Evolutionary conservation across 2,329 filamentous ascomycete genomes (phyloP).

Genomic region (Talaromyces islandicus): DNA sequence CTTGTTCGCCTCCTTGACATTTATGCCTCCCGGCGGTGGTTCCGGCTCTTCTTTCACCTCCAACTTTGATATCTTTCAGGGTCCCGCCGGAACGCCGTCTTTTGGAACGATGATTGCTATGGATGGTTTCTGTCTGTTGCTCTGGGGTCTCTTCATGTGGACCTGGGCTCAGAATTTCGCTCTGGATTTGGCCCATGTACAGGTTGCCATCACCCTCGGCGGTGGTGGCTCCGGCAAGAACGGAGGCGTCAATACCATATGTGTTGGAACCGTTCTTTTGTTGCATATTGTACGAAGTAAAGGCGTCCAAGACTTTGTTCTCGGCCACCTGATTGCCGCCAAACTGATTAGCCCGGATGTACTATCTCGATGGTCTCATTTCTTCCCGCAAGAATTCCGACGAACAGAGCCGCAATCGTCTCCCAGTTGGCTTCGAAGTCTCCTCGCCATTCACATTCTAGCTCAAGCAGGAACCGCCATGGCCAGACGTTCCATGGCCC

Average conservation of each 20-base stretch:
- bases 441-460: conserved; percentile 45
- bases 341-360: conserved; percentile 39
- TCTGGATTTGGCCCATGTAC: conserved; percentile 83
- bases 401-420: conserved; percentile 36
- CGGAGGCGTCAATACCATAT: conserved; percentile 40
- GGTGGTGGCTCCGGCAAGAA: conserved; percentile 58
- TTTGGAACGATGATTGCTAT: conserved; percentile 77
- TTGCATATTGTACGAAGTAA: conserved; percentile 41
- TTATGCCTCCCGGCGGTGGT: conserved; percentile 75
- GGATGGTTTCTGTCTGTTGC: conserved; percentile 72
- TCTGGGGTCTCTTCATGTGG: conserved; percentile 80
- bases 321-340: conserved; percentile 38
- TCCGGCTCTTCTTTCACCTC: conserved; percentile 65
- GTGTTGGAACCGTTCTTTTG: conserved; percentile 40
- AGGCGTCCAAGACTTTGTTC: conserved; percentile 46
- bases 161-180: conserved; percentile 80
- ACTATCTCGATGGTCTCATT: conserved; percentile 36
- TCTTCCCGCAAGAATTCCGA: conserved; percentile 40
- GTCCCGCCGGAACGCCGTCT: conserved; percentile 77
- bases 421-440: conserved; percentile 41
- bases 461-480: conserved; percentile 44
- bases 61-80: conserved; percentile 86
- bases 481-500: conserved; percentile 41
- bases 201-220: conserved; percentile 85
- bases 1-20: conserved; percentile 86